Evolutionary conservation across 1,284 basidiomycete species (phyloP).

Genomic region (Microbotryomycetes sp.): DNA sequence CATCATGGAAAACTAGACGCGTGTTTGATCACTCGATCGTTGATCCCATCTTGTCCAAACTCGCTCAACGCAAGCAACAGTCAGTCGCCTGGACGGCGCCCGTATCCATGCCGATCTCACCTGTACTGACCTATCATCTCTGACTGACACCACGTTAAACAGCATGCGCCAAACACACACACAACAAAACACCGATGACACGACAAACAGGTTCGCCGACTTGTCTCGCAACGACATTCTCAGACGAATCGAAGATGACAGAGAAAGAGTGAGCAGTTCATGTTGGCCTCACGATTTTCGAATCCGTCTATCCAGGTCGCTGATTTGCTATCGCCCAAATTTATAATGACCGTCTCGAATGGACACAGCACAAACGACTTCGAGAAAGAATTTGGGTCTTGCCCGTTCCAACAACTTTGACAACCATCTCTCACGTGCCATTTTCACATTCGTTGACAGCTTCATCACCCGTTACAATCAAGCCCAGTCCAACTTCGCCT

Average conservation of each 20-base stretch:
- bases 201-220: constrained; percentile 23
- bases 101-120: constrained; percentile 6
- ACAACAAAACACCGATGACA: constrained; percentile 5
- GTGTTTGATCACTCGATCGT: constrained; percentile 68
- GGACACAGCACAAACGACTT: constrained; percentile 66
- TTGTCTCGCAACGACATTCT: constrained; percentile 65
- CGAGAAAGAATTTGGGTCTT: constrained; percentile 91
- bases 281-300: background rate
- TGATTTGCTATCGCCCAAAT: background rate
- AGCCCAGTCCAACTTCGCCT: constrained; percentile 35
- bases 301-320: background rate
- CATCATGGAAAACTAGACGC: constrained; percentile 79
- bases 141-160: constrained; percentile 31
- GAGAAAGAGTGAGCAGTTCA: constrained; percentile 57
- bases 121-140: constrained; percentile 3
- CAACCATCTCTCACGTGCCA: constrained; percentile 40
- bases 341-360: background rate
- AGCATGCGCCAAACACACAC: constrained; percentile 1
- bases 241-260: constrained; percentile 86
- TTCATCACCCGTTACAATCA: constrained; percentile 29
- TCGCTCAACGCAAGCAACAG: constrained; percentile 42
- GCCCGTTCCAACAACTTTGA: constrained; percentile 49
- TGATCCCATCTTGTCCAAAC: constrained; percentile 52
- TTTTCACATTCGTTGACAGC: constrained; percentile 24
- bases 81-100: no score